A percentile compares a stretch with the other conserved stretches of the same genome.
phyloP scores from a whole-genome alignment of 1,284 basidiomycete genomes.

The Schizophyllum amplum region DNA sequence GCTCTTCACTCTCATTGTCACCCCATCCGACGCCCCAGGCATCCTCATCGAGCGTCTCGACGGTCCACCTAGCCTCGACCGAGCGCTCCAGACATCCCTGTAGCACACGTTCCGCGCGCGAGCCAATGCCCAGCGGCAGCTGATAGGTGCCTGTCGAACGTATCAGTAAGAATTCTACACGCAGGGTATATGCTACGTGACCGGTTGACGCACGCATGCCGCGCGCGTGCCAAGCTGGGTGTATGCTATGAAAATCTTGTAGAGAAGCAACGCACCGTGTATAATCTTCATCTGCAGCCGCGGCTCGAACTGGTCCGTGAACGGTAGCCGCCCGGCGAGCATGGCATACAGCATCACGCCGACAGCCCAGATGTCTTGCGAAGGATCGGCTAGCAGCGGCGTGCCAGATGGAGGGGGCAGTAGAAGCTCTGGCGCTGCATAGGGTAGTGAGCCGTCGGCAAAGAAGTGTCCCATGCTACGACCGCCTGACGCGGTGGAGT shows the following conservation, averaged over 20 bases:
- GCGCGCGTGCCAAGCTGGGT: not conserved
- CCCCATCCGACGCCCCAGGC: slow-evolving; percentile 80
- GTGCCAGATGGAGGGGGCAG: slow-evolving; percentile 17
- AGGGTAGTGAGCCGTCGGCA: slow-evolving; percentile 84
- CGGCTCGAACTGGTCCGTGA: slow-evolving; percentile 83
- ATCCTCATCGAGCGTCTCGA: slow-evolving; percentile 64
- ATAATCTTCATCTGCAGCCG: slow-evolving; percentile 87
- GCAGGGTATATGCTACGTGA: not conserved
- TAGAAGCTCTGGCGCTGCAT: slow-evolving; percentile 64
- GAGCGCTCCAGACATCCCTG: slow-evolving; percentile 66
- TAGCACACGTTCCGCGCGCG: slow-evolving; percentile 65
- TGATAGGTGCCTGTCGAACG: slow-evolving; percentile 45
- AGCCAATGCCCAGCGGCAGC: slow-evolving; percentile 51
- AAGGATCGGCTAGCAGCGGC: slow-evolving; percentile 36
- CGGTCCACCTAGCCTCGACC: slow-evolving; percentile 59
- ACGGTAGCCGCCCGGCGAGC: slow-evolving; percentile 75
- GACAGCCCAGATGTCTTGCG: slow-evolving; percentile 90
- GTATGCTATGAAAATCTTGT: not conserved
- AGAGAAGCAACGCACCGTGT: slow-evolving; percentile 45
- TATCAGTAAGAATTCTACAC: slow-evolving; percentile 4
- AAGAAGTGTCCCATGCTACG: slow-evolving; percentile 21
- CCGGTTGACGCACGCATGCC: not conserved
- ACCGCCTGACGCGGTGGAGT: slow-evolving; percentile 40
- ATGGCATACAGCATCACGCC: slow-evolving; percentile 84
- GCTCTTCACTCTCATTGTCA: slow-evolving; percentile 5